Percentiles rank a stretch among this genome's conserved stretches.
phyloP scores from a whole-genome alignment of 1,284 basidiomycete species.

The Pseudozyma sp. region DNA sequence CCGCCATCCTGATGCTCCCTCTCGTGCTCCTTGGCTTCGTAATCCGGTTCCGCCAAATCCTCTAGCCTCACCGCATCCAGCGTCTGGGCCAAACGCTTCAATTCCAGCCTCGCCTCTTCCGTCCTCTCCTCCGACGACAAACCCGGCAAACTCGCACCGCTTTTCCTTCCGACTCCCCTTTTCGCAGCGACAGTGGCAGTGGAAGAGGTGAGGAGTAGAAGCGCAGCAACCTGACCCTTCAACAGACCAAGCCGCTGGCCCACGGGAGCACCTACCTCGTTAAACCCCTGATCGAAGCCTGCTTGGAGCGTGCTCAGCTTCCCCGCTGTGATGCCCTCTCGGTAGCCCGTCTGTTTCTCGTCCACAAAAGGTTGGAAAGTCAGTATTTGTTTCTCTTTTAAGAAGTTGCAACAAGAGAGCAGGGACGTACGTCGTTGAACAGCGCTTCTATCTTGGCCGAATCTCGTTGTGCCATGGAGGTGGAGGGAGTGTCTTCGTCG shows the following conservation, averaged over 20 bases:
- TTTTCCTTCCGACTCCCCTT: background rate
- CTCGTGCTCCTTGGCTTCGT: constrained; percentile 55
- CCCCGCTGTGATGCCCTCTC: constrained; percentile 85
- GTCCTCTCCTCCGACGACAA: constrained; percentile 11
- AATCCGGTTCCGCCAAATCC: constrained; percentile 44
- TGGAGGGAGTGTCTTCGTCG: constrained; percentile 34
- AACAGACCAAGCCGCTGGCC: constrained; percentile 79
- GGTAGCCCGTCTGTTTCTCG: constrained; percentile 81
- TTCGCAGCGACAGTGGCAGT: background rate
- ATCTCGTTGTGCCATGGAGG: constrained; percentile 51
- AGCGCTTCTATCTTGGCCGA: constrained; percentile 45
- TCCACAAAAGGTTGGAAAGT: too few relatives aligned
- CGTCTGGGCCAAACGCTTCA: constrained; percentile 14
- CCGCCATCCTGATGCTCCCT: constrained; percentile 31
- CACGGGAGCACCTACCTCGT: constrained; percentile 77
- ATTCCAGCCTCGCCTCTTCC: constrained; percentile 14
- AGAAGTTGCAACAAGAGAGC: background rate
- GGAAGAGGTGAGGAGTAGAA: constrained; percentile 70
- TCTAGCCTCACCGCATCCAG: constrained; percentile 23
- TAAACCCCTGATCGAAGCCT: constrained; percentile 84
- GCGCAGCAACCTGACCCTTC: constrained; percentile 76
- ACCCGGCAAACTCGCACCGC: constrained; percentile 6
- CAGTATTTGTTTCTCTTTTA: background rate
- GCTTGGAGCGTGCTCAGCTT: constrained; percentile 82
- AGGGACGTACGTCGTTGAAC: constrained; percentile 53